phyloP scores from a whole-genome alignment of 2,329 filamentous ascomycete genomes.

The Dothidotthia symphoricarpi region DNA sequence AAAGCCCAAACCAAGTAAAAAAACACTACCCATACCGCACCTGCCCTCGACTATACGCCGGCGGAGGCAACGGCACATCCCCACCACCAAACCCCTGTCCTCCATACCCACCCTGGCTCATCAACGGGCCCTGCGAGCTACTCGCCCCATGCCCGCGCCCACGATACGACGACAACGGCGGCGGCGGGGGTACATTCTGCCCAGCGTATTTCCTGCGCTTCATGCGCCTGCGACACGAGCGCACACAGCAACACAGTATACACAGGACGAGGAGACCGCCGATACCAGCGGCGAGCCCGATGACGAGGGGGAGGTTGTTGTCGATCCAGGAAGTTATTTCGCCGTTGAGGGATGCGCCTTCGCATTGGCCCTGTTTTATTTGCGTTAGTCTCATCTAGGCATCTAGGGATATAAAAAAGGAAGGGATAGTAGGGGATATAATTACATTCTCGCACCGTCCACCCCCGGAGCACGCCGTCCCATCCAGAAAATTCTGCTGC shows the following conservation, averaged over 20 bases:
- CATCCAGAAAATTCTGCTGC: constrained; percentile 91
- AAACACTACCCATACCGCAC: too few species aligned
- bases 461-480: constrained; percentile 77
- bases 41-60: too few species aligned
- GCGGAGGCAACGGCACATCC: too few species aligned
- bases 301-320: constrained; percentile 75
- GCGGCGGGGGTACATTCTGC: constrained; percentile 13
- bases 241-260: constrained; percentile 65
- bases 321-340: constrained; percentile 75
- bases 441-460: constrained; percentile 71
- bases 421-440: constrained; percentile 5
- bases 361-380: constrained; percentile 69
- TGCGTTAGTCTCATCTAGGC: too few species aligned
- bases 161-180: constrained; percentile 8
- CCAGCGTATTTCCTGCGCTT: constrained; percentile 23
- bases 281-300: constrained; percentile 70
- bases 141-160: not conserved
- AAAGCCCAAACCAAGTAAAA: too few species aligned
- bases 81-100: too few species aligned
- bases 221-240: constrained; percentile 46
- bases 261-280: constrained; percentile 67
- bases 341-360: constrained; percentile 65
- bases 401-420: constrained; percentile 3
- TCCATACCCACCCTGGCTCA: too few species aligned
- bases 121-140: not conserved